These are phyloP conservation scores for Sugiyamaella paludigena DNA, from an alignment of 1,139 yeast genomes.

Conservation along the genomic window DNA sequence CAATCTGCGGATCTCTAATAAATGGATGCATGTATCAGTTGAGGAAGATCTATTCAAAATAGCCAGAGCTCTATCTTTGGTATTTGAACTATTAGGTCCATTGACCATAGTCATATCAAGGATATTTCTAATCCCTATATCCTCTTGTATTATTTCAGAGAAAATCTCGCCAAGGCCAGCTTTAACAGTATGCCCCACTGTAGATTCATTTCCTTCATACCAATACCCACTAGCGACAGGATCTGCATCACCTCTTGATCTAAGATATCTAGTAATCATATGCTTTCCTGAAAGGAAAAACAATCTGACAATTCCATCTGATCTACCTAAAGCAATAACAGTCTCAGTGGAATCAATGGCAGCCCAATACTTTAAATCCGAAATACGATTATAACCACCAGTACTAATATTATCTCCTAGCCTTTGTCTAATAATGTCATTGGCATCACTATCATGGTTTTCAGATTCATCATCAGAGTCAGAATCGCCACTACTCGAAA, in stretches of 20 bases:
- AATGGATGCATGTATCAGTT: neutral
- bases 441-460: too few relatives aligned
- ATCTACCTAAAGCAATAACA: conserved; percentile 2
- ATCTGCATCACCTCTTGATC: neutral
- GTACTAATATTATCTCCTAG: too few relatives aligned
- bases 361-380: conserved; percentile 4
- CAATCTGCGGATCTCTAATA: neutral
- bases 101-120: too few relatives aligned
- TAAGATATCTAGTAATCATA: neutral
- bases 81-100: too few relatives aligned
- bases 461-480: neutral
- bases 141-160: too few relatives aligned
- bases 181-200: too few relatives aligned
- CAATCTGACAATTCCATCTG: conserved; percentile 4
- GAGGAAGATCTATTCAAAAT: neutral
- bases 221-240: neutral
- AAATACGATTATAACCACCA: too few relatives aligned
- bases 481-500: neutral
- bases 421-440: too few relatives aligned
- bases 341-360: neutral
- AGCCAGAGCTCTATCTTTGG: neutral
- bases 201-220: neutral
- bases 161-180: too few relatives aligned
- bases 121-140: too few relatives aligned
- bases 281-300: conserved; percentile 4